phyloP scores from a whole-genome alignment of 495 filamentous ascomycete genomes.

The Geopyxis carbonaria region DNA sequence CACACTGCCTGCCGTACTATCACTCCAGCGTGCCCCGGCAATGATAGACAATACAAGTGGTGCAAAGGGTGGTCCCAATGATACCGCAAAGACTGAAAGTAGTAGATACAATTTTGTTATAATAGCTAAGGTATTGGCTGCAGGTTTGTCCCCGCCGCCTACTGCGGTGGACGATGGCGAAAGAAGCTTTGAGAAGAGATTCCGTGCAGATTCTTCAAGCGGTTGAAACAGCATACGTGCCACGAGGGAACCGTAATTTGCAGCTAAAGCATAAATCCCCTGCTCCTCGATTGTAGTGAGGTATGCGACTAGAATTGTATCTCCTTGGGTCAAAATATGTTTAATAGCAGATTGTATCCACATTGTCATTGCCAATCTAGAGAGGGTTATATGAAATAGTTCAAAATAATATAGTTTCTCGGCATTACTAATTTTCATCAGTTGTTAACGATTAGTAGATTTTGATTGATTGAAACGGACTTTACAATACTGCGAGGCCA shows the following conservation, averaged over 20 bases:
- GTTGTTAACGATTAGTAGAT: neutral
- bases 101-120: conserved; percentile 48
- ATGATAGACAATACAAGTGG: conserved; percentile 53
- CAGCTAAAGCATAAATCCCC: conserved; percentile 83
- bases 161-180: conserved; percentile 25
- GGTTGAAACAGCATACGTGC: conserved; percentile 88
- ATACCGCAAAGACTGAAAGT: conserved; percentile 45
- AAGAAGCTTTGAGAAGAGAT: conserved; percentile 63
- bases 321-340: conserved; percentile 83
- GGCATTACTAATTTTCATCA: neutral
- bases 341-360: conserved; percentile 80
- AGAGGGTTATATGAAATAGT: conserved; percentile 28
- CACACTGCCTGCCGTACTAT: conserved; percentile 43
- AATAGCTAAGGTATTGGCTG: conserved; percentile 31
- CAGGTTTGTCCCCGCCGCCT: too few species aligned
- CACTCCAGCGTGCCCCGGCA: conserved; percentile 57
- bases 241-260: conserved; percentile 83
- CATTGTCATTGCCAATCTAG: conserved; percentile 47
- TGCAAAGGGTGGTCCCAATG: conserved; percentile 54
- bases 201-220: conserved; percentile 78
- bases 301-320: conserved; percentile 66
- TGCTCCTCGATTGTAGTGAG: conserved; percentile 62
- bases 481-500: neutral
- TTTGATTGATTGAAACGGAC: neutral
- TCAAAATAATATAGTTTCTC: conserved; percentile 9